Evolutionary conservation across 2,329 filamentous ascomycete species (phyloP).

Genomic region (Metarhizium rileyi): DNA sequence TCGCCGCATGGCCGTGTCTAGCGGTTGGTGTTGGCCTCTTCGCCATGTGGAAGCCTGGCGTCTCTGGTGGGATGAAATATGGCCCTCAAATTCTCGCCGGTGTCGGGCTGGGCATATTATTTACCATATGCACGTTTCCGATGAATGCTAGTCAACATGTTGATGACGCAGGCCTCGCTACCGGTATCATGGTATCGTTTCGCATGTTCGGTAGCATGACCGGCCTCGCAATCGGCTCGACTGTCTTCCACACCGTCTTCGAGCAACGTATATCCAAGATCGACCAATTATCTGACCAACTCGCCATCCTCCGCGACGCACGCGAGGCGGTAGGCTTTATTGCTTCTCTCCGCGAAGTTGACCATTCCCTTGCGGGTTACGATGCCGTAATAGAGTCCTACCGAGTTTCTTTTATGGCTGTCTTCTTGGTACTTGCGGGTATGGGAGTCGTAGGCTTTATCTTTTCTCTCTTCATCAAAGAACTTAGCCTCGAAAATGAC

Average conservation of each 20-base stretch:
- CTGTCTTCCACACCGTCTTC: background rate
- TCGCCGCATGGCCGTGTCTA: too few species aligned
- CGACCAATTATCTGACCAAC: background rate
- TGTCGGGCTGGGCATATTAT: background rate
- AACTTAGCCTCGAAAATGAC: background rate
- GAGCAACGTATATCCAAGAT: background rate
- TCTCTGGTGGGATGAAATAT: background rate
- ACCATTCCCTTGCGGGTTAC: too few species aligned
- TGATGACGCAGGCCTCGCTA: background rate
- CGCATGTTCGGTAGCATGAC: background rate
- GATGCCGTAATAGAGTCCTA: too few species aligned
- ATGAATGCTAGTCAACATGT: background rate
- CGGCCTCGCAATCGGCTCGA: background rate
- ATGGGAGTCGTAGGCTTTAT: constrained; percentile 14
- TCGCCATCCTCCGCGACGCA: background rate
- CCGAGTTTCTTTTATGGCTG: too few species aligned
- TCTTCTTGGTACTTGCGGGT: constrained; percentile 11
- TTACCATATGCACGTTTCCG: background rate
- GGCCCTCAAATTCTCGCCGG: background rate
- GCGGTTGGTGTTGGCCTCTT: too few species aligned
- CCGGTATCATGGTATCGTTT: background rate
- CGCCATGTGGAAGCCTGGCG: too few species aligned
- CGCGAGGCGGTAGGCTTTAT: background rate
- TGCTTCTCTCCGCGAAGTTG: background rate
- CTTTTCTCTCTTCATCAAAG: constrained; percentile 10